Conservation (phyloP, 1,284 basidiomycete genomes). For the Cutaneotrichosporon cutaneum region DNA sequence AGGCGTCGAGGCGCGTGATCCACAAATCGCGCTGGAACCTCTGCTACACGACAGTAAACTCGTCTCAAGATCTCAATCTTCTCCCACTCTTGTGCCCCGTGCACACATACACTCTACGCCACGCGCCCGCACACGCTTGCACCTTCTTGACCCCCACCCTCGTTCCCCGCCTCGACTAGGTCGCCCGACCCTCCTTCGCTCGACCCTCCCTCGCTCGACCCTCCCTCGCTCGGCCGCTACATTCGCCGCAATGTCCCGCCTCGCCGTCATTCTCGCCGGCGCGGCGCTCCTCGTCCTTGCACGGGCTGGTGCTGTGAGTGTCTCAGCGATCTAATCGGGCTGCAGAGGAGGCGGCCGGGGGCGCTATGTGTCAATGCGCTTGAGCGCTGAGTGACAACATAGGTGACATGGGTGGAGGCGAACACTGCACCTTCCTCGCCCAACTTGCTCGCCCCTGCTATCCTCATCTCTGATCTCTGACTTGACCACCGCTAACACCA, state of each 20-base stretch:
- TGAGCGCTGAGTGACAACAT: too few species aligned
- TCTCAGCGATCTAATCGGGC: too few species aligned
- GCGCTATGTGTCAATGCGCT: too few species aligned
- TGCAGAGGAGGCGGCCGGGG: too few species aligned
- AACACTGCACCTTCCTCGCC: too few species aligned
- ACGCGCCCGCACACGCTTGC: not conserved
- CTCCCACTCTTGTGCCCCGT: not conserved
- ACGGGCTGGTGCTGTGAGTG: slow-evolving; percentile 8
- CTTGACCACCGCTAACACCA: not conserved
- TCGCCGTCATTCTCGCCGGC: not conserved
- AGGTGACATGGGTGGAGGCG: too few species aligned
- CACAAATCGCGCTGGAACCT: not conserved
- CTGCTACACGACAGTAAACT: too few species aligned
- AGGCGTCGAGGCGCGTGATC: not conserved
- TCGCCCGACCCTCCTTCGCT: too few species aligned
- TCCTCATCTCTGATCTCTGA: not conserved
- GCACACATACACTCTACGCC: not conserved
- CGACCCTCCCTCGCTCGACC: too few species aligned
- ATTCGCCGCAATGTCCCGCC: not conserved
- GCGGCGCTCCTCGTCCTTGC: slow-evolving; percentile 2
- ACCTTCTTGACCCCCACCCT: too few species aligned
- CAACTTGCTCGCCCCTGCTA: not conserved
- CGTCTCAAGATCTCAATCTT: too few species aligned
- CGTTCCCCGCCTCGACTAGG: too few species aligned
- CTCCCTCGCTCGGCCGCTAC: not conserved